Base-by-base conservation (phyloP, 805 yeast genomes). In the Myxozyma neotropica region DNA sequence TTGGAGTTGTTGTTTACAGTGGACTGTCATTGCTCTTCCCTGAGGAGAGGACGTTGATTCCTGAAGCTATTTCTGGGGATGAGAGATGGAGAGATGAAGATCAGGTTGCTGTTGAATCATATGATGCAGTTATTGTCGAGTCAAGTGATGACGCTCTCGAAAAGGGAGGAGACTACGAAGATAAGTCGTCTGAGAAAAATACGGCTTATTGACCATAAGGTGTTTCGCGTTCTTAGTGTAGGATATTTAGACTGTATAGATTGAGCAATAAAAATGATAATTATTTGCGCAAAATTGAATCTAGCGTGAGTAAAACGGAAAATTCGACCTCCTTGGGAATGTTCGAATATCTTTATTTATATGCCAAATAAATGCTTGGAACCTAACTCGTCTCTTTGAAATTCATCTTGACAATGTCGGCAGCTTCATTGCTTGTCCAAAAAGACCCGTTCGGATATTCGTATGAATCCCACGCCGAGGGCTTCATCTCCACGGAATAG, bases 401-500 rank as follows among this genome's bases (percentile, higher is more conserved):
- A 36, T 48, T 55, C 42, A 38, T 39, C 23, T 40, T 29, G 2
- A 54, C 59, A 27, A 53, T 53, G 15, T 53, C 50, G 5, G 35
- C 26, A 15, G 56, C 56, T 29, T 50, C 57, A 5, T 50, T 57
- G 35, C 71, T 66, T 19, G 55, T 57, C 75, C 75, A 72, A 67
- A 70, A 72, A 21, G 67, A 43, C 21, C 75, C 75, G 45, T 64
- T 67, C 23, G 75, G 75, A 57, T 66, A 72, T 35, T 55, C 69
- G 53, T 60, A 72, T 23, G 64, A 60, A 12, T 59, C 71, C 43
- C 64, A 59, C 3, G 73, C 71, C 12, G 59, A 47, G 13, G 68
- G 70, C 57, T 67, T 63, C 61, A 70, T 65, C 53, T 71, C 71
- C 2, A 72, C 74, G 39, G 74, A 70, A 61, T 72, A 72, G n/a